Base-by-base conservation (phyloP, 441 rosid genomes). In the Populus trichocarpa region DNA sequence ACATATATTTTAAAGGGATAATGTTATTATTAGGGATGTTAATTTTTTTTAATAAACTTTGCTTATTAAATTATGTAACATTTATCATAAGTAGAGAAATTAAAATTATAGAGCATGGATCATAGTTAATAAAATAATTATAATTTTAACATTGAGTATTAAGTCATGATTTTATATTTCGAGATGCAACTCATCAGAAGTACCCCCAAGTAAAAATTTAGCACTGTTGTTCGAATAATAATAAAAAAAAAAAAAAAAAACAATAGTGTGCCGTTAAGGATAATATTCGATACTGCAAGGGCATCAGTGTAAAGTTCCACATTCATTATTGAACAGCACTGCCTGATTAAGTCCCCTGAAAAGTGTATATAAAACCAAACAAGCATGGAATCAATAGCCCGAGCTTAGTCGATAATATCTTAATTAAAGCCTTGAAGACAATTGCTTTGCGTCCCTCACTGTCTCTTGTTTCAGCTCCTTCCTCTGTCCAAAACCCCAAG, bases 381-480 rank as follows among this genome's bases (percentile, higher is more conserved):
- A 20, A 30, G 68, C 32, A 78, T 8, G 23, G 66, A 61, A 78
- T 77, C 67, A 75, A 57, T 77, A 46, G 71, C 77, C 78, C 83
- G 68, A 67, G 28, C 82, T 73, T 75, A 72, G 70, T 80, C 20
- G 20, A 46, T 13, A 22, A 65, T 13, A 59, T 13, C 50, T 71
- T 79, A 61, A 77, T 69, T 68, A 67, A 70, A 57, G 11, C 42
- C 50, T 75, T 68, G 59, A 71, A 67, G 63, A 35, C 67, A 66
- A 65, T 77, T 71, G 69, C 72, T 83, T 69, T 69, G 30, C 82
- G 25, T 61, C 84, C 77, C 53, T 72, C 76, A 3, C 69, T 80
- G 86, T 79, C 85, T 79, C 88, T 76, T 74, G 77, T 67, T 81
- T 70, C 78, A 75, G 69, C 85, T 66, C 71, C 46, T 80, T 80